These are phyloP conservation scores for Silene vulgaris DNA, from an alignment of 179 eudicot species.

Conservation along the genomic window DNA sequence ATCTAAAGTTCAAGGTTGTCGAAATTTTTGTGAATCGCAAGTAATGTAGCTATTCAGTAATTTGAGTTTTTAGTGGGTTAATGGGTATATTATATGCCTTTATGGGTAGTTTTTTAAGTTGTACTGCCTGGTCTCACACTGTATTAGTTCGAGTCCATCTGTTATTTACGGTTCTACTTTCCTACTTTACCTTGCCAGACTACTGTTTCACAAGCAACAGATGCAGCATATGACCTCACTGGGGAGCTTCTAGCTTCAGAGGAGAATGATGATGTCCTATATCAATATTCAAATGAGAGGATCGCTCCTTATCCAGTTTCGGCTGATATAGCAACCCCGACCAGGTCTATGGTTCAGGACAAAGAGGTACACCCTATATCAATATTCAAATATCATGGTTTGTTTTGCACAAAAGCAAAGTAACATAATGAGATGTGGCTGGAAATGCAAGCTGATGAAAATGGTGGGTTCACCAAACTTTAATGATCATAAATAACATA, in stretches of 20 bases:
- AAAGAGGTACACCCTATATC: slow-evolving; percentile 6
- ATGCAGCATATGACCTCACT: neutral
- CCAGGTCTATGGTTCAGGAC: neutral
- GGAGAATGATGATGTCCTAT: slow-evolving; percentile 18
- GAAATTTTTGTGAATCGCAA: neutral
- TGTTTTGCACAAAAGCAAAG: too few species aligned
- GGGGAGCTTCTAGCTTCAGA: slow-evolving; percentile 24
- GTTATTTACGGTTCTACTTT: neutral
- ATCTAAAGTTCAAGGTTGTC: slow-evolving; percentile 47
- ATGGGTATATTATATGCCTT: too few species aligned
- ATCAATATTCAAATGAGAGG: slow-evolving; percentile 20
- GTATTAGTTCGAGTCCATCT: too few species aligned
- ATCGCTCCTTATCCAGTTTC: slow-evolving; percentile 18
- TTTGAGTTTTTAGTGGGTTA: too few species aligned
- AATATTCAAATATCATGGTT: too few species aligned
- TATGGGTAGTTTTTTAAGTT: too few species aligned
- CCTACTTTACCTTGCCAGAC: slow-evolving; percentile 28
- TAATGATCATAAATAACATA: too few species aligned
- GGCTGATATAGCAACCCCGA: slow-evolving; percentile 1
- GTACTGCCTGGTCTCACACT: too few species aligned
- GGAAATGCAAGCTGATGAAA: too few species aligned
- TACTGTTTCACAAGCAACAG: slow-evolving; percentile 20
- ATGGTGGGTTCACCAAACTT: too few species aligned
- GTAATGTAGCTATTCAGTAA: too few species aligned
- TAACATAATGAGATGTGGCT: too few species aligned